Conservation (phyloP, 1,284 basidiomycete genomes). For the Leccinum griseonigrum region DNA sequence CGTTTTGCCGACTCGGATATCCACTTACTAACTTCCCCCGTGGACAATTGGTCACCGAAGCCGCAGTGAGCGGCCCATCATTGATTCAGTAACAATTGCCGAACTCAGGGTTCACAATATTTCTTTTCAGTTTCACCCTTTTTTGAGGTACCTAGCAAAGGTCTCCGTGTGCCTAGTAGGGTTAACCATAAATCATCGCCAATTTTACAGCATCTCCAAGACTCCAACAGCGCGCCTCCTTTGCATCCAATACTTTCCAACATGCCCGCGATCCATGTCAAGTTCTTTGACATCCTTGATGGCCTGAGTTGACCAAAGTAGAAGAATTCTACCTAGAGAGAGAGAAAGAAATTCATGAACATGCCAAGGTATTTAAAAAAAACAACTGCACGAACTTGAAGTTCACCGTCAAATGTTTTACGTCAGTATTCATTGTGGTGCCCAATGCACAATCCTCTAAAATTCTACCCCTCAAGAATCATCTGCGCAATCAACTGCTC, state of each 20-base stretch:
- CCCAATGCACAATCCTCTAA: conserved; percentile 5
- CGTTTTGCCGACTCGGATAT: too few relatives aligned
- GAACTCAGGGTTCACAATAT: too few relatives aligned
- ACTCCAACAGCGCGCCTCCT: conserved; percentile 29
- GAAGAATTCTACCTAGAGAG: conserved; percentile 78
- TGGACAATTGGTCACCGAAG: too few relatives aligned
- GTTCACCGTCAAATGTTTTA: conserved; percentile 69
- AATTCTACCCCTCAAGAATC: conserved; percentile 21
- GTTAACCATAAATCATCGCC: background rate
- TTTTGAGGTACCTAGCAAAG: too few relatives aligned
- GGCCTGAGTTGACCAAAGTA: conserved; percentile 73
- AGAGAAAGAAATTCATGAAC: conserved; percentile 64
- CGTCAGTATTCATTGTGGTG: conserved; percentile 39
- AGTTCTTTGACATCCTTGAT: conserved; percentile 77
- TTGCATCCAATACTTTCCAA: conserved; percentile 51
- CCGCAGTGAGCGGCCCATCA: too few relatives aligned
- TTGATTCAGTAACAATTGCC: too few relatives aligned
- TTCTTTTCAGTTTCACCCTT: background rate
- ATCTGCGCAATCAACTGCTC: conserved; percentile 1
- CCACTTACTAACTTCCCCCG: too few relatives aligned
- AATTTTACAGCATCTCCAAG: conserved; percentile 5
- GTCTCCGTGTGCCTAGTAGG: too few relatives aligned
- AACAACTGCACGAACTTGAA: conserved; percentile 73
- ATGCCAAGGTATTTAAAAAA: conserved; percentile 49
- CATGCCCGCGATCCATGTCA: conserved; percentile 57